Evolutionary conservation across 1,284 basidiomycete genomes (phyloP), one percentile per base, ranked within the genome.

Genomic region (Ganoderma resinaceum): DNA sequence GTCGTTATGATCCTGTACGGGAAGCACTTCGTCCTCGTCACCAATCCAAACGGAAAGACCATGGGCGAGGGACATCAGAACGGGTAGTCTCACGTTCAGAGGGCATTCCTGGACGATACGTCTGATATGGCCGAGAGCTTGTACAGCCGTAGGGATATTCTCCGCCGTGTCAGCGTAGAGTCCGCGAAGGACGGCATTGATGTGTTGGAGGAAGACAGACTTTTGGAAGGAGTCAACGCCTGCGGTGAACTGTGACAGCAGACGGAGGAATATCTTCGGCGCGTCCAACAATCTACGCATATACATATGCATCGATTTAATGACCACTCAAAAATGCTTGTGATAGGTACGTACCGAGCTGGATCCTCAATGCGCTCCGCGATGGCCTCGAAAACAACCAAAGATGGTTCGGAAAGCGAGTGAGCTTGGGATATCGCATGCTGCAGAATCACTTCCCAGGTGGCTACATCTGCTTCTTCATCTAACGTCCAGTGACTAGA

Each of bases 41-140:
- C 80, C 80, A 37, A 90, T 82, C 89, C 89, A 91, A 35, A 78
- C 69, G 64, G 78, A 79, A 4, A 89, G 72, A 31, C 85, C 77
- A 23, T 78, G 72, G n/a, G 82, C 78, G 46, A 87, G 75, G 2
- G 70, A 67, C 20, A 72, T 73, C 12, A 89, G 66, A 12, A 82
- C 63, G 14, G 73, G 71, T 29, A 83, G 70, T 26, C 81, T 74
- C n/a, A 76, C 68, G 7, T 55, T 33, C 7, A 71, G 65, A 1
- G 79, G 72, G 35, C 73, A 74, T 12, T 72, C 75, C 3, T 66
- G 46, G 37, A 88, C 73, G 23, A 84, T 60, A 16, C 75, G 70
- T 60, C 77, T 78, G 14, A 87, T 66, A 8, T 70, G 73, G 8
- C 73, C 70, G 16, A 88, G 38, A 6, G 63, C 38, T 1, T 65